Conservation (phyloP, 1,284 basidiomycete species). For the Marasmius oreades region DNA sequence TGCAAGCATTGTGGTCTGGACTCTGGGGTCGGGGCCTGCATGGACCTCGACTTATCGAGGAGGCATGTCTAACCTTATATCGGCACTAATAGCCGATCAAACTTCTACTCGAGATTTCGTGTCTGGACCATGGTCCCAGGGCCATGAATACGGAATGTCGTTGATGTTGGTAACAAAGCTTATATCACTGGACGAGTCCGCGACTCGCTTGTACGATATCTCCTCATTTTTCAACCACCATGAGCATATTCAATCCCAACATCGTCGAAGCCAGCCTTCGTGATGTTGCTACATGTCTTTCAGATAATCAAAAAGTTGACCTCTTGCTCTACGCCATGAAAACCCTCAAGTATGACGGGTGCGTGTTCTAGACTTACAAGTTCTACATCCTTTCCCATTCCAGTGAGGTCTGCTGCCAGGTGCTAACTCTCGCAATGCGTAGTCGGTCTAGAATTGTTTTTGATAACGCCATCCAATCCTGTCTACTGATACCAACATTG, state of each 20-base stretch:
- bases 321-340: slow-evolving; percentile 61
- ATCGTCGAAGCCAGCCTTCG: slow-evolving; percentile 70
- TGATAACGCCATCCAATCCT: slow-evolving; percentile 72
- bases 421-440: background rate
- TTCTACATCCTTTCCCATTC: slow-evolving; percentile 8
- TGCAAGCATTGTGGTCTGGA: no score
- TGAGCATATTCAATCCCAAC: slow-evolving; percentile 67
- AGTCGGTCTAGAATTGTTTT: slow-evolving; percentile 58
- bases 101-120: background rate
- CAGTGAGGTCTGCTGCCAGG: slow-evolving; percentile 1
- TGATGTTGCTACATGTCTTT: slow-evolving; percentile 53
- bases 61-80: background rate
- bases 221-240: slow-evolving; percentile 16
- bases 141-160: no score
- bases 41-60: no score
- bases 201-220: background rate
- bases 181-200: background rate
- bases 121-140: no score
- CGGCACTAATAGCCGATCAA: background rate
- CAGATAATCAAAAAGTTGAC: slow-evolving; percentile 62
- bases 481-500: slow-evolving; percentile 53
- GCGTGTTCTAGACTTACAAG: slow-evolving; percentile 24
- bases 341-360: slow-evolving; percentile 45
- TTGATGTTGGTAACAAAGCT: background rate
- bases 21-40: no score